Conservation (phyloP, 1,139 yeast species). For the Yamadazyma sp. region DNA sequence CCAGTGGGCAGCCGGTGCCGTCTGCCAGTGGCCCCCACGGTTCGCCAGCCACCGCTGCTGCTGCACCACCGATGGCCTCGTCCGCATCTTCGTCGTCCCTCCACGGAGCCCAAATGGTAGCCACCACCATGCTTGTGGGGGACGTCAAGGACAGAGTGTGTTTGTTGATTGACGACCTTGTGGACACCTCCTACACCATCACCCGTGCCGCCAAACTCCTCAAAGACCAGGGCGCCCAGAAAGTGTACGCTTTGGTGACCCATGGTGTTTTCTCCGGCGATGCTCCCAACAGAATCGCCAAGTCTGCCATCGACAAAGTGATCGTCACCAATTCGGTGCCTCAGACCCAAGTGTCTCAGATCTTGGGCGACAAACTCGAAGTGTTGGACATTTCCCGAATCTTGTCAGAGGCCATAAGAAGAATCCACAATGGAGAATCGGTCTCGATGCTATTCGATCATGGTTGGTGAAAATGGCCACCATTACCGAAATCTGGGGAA, state of each 20-base stretch:
- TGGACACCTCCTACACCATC: slow-evolving; percentile 91
- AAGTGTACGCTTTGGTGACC: slow-evolving; percentile 84
- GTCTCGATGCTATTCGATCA: slow-evolving; percentile 93
- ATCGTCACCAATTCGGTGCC: slow-evolving; percentile 95
- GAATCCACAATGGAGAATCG: slow-evolving; percentile 96
- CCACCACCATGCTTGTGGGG: slow-evolving; percentile 90
- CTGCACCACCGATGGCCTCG: background rate
- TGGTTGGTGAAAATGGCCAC: slow-evolving; percentile 49
- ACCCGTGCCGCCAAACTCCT: slow-evolving; percentile 88
- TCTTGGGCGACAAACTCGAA: slow-evolving; percentile 66
- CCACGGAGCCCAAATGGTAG: slow-evolving; percentile 32
- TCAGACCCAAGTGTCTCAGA: slow-evolving; percentile 57
- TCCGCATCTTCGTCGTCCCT: slow-evolving; percentile 3
- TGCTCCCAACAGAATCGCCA: slow-evolving; percentile 70
- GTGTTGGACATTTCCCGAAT: slow-evolving; percentile 85
- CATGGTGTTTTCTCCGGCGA: slow-evolving; percentile 95
- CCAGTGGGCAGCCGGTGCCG: slow-evolving; percentile 11
- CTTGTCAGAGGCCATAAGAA: slow-evolving; percentile 90
- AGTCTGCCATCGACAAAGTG: slow-evolving; percentile 75
- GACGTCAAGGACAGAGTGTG: slow-evolving; percentile 85
- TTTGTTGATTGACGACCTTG: slow-evolving; percentile 86
- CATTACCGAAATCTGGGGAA: slow-evolving; percentile 14
- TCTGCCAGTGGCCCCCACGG: background rate
- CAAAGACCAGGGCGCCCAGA: slow-evolving; percentile 88
- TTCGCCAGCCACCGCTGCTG: too few relatives aligned